Evolutionary conservation across 345 rosid species (phyloP), one percentile per base, ranked within the genome.

Genomic region (Moricandia arvensis): DNA sequence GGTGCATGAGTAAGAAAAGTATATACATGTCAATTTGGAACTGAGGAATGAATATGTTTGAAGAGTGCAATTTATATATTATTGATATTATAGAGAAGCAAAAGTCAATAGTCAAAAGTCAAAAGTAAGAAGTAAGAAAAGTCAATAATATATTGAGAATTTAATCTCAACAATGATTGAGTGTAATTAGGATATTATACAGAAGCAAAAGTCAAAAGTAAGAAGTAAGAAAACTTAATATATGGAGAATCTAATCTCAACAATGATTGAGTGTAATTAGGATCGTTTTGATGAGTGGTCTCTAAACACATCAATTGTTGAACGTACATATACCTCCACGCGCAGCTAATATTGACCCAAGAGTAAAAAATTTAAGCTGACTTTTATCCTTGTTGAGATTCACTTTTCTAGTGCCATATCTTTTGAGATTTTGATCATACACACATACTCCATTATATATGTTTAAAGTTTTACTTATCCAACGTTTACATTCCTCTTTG

Each of bases 1-100:
- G 71, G 65, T 74, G 66, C 49, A 41, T 65, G 59, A 5, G 59
- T 74, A 57, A n/a, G 65, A 63, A 4, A 54, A 54, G 0, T 49
- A 49, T 49, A 7, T 49, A 51, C 59, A 66, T 35, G 63, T 6
- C 61, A 21, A 4, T 73, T 15, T 63, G 29, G 29, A 30, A 29
- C 24, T 58, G 59, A 13, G 66, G 51, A 49, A 60, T 67, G n/a
- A 24, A n/a, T 16, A 29, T 5, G 51, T 13, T 45, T 45, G 16
- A 16, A 45, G 17, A n/a, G 13, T 45, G 51, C 47, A 11, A 12
- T 41, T 11, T 41, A 4, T 41, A 11, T 41, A 41, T 41, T 33
- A 4, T 33, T 33, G 6, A 41, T 41, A 41, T 41, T 41, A 3
- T 41, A n/a, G n/a, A n/a, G n/a, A n/a, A n/a, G n/a, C n/a, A n/a